Evolutionary conservation across 2,329 filamentous ascomycete species (phyloP).

Genomic region (Cladosporium velox): DNA sequence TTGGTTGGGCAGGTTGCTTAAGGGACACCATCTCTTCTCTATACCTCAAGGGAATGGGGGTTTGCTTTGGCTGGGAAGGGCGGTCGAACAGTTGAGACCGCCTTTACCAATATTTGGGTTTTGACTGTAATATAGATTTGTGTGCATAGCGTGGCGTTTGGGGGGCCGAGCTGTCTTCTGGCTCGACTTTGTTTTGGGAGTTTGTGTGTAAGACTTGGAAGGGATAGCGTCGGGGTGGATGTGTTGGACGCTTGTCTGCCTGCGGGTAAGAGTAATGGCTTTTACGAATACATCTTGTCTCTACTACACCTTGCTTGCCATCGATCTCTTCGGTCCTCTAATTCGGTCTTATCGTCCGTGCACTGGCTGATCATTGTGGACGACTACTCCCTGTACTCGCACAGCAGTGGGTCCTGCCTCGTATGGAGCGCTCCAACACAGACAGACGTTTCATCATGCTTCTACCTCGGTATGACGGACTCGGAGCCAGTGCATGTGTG

Average conservation of each 20-base stretch:
- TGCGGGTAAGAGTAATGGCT: slow-evolving; percentile 1
- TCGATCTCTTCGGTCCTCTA: neutral
- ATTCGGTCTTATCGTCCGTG: neutral
- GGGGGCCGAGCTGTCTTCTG: neutral
- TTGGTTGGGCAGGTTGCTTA: slow-evolving; percentile 78
- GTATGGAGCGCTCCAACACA: neutral
- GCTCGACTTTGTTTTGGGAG: neutral
- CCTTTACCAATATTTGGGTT: neutral
- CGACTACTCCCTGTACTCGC: neutral
- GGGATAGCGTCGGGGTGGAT: neutral
- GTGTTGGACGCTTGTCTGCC: neutral
- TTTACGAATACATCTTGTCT: slow-evolving; percentile 1
- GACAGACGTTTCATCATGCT: neutral
- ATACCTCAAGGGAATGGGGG: neutral
- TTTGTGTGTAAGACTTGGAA: slow-evolving; percentile 3
- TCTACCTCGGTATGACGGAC: neutral
- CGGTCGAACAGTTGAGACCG: slow-evolving; percentile 13
- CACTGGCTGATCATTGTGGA: neutral
- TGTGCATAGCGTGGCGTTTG: slow-evolving; percentile 11
- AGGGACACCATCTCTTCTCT: neutral
- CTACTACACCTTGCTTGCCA: neutral
- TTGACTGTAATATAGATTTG: neutral
- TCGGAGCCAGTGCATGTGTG: neutral
- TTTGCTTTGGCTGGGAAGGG: neutral
- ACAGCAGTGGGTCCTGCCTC: neutral